Evolutionary conservation across 2,329 filamentous ascomycete species (phyloP).

Genomic region (Epichloe brachyelytri): DNA sequence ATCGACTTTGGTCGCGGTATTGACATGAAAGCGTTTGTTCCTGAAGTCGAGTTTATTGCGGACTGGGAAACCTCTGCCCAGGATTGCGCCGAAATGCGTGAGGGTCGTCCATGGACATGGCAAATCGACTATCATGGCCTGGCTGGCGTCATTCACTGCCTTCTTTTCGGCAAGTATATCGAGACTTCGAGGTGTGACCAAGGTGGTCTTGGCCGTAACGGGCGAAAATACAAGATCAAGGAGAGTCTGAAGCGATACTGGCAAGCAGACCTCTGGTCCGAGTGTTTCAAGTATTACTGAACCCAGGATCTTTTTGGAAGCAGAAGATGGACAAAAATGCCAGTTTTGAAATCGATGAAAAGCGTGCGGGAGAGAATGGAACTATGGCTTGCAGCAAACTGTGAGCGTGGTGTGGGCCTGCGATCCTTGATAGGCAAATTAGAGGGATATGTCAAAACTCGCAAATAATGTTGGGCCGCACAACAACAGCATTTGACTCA

Average conservation of each 20-base stretch:
- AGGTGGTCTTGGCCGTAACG: slow-evolving; percentile 42
- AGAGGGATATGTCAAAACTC: slow-evolving; percentile 33
- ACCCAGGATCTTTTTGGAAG: slow-evolving; percentile 55
- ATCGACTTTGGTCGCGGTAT: slow-evolving; percentile 95
- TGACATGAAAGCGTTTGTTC: slow-evolving; percentile 75
- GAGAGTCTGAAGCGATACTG: slow-evolving; percentile 89
- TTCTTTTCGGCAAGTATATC: slow-evolving; percentile 92
- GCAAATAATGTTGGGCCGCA: slow-evolving; percentile 13
- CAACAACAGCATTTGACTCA: background rate
- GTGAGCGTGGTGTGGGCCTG: slow-evolving; percentile 66
- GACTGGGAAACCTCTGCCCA: slow-evolving; percentile 84
- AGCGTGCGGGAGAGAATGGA: slow-evolving; percentile 69
- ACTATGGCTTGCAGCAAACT: slow-evolving; percentile 64
- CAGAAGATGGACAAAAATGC: slow-evolving; percentile 56
- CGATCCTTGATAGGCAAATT: slow-evolving; percentile 55
- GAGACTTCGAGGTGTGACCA: slow-evolving; percentile 53
- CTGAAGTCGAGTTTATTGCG: slow-evolving; percentile 70
- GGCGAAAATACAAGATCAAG: slow-evolving; percentile 63
- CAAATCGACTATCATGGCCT: slow-evolving; percentile 95
- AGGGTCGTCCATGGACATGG: slow-evolving; percentile 90
- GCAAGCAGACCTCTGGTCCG: slow-evolving; percentile 83
- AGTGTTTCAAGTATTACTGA: slow-evolving; percentile 75
- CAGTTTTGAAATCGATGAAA: slow-evolving; percentile 58
- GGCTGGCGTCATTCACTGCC: slow-evolving; percentile 72
- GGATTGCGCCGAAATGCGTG: slow-evolving; percentile 92